Conservation (phyloP, 2,329 filamentous ascomycete genomes). For the Stromatinia cepivora region DNA sequence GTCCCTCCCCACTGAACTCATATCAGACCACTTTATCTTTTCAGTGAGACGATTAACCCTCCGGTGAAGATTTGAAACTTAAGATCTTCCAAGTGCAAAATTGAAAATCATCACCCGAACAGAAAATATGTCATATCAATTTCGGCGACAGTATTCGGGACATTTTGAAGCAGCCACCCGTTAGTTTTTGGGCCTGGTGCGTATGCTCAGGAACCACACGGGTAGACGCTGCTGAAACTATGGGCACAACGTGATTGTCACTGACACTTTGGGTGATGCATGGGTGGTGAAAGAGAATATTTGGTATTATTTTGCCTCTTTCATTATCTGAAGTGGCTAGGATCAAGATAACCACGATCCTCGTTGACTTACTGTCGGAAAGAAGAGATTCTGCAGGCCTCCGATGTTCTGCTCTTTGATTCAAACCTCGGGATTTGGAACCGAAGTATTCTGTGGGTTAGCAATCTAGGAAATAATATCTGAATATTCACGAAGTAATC, state of each 20-base stretch:
- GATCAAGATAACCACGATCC: background rate
- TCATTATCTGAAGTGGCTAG: constrained; percentile 4
- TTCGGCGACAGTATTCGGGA: constrained; percentile 10
- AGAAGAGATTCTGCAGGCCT: background rate
- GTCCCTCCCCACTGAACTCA: constrained; percentile 3
- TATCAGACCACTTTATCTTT: background rate
- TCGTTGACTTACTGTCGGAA: background rate
- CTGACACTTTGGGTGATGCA: constrained; percentile 15
- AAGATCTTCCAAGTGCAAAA: background rate
- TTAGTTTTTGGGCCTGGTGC: constrained; percentile 6
- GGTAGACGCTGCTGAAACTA: constrained; percentile 5
- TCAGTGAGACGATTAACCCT: background rate
- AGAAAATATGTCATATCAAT: constrained; percentile 3
- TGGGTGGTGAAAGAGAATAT: background rate
- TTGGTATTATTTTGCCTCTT: background rate
- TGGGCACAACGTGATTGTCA: constrained; percentile 22
- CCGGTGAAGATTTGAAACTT: background rate
- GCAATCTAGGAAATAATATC: background rate
- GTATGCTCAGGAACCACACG: constrained; percentile 10
- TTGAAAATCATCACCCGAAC: background rate
- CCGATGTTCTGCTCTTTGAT: background rate
- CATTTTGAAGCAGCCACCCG: constrained; percentile 19
- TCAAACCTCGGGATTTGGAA: background rate
- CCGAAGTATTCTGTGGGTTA: background rate
- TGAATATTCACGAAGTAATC: background rate